Conservation (phyloP, 192 early-diverging fungal genomes). For the Linnemannia hyalina region DNA sequence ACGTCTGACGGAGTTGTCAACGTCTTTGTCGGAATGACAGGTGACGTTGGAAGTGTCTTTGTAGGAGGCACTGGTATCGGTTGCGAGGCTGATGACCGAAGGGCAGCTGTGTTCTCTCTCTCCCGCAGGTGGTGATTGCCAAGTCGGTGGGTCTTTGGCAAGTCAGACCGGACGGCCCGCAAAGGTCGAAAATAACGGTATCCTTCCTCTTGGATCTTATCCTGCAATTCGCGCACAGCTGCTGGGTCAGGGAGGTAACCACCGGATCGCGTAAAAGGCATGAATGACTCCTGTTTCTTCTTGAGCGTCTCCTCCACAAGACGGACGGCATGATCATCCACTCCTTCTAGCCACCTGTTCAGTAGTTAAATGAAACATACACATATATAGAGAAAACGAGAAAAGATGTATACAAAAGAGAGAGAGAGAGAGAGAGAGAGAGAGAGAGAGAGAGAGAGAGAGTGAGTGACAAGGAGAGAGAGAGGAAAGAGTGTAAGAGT, state of each 20-base stretch:
- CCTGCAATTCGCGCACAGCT: conserved; percentile 6
- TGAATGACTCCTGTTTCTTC: conserved; percentile 25
- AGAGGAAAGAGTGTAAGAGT: background rate
- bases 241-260: conserved; percentile 24
- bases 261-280: conserved; percentile 39
- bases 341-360: conserved; percentile 37
- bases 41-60: background rate
- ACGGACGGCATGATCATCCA: conserved; percentile 25
- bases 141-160: background rate
- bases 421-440: background rate
- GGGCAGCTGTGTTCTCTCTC: background rate
- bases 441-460: background rate
- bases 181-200: conserved; percentile 1
- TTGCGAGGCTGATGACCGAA: background rate
- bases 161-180: background rate
- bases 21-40: background rate
- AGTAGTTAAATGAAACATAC: too few species aligned
- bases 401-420: background rate
- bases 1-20: background rate
- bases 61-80: background rate
- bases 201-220: conserved; percentile 10
- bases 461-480: too few species aligned
- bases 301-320: conserved; percentile 34
- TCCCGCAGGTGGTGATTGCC: background rate
- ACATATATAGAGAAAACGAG: too few species aligned